These are phyloP conservation scores for Ophiosphaerella herpotricha DNA, from an alignment of 2,329 filamentous ascomycete genomes.

Conservation along the genomic window DNA sequence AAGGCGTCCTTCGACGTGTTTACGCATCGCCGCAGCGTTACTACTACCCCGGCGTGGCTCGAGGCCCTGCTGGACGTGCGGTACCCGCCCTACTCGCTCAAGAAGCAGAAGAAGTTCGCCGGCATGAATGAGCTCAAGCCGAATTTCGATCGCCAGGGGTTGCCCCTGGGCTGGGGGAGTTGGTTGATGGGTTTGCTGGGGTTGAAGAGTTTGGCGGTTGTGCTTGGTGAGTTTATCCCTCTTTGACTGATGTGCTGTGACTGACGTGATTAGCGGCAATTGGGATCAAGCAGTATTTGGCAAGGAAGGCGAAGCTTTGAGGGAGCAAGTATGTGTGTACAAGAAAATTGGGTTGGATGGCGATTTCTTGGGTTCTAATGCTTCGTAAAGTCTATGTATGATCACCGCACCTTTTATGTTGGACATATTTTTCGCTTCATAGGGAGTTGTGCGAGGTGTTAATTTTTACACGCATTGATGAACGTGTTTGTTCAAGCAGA, in stretches of 20 bases:
- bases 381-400: too few species aligned
- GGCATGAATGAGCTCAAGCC: slow-evolving; percentile 58
- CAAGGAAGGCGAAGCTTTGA: slow-evolving; percentile 34
- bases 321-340: not conserved
- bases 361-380: too few species aligned
- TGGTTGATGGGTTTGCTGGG: slow-evolving; percentile 41
- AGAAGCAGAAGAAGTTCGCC: slow-evolving; percentile 59
- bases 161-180: slow-evolving; percentile 33
- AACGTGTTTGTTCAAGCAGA: too few species aligned
- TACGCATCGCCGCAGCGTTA: slow-evolving; percentile 64
- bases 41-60: slow-evolving; percentile 68
- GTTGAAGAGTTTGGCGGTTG: slow-evolving; percentile 35
- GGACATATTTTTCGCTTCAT: too few species aligned
- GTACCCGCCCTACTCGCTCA: slow-evolving; percentile 63
- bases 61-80: slow-evolving; percentile 69
- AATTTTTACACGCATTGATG: too few species aligned
- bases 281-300: slow-evolving; percentile 34
- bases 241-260: too few species aligned
- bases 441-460: too few species aligned
- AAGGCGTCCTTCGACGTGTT: slow-evolving; percentile 73
- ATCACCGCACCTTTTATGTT: too few species aligned
- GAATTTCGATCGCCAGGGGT: slow-evolving; percentile 65
- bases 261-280: slow-evolving; percentile 24
- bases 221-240: slow-evolving; percentile 37
- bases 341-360: too few species aligned